phyloP scores from a whole-genome alignment of 1,284 basidiomycete species.

The Coniferiporia sulphurascens region DNA sequence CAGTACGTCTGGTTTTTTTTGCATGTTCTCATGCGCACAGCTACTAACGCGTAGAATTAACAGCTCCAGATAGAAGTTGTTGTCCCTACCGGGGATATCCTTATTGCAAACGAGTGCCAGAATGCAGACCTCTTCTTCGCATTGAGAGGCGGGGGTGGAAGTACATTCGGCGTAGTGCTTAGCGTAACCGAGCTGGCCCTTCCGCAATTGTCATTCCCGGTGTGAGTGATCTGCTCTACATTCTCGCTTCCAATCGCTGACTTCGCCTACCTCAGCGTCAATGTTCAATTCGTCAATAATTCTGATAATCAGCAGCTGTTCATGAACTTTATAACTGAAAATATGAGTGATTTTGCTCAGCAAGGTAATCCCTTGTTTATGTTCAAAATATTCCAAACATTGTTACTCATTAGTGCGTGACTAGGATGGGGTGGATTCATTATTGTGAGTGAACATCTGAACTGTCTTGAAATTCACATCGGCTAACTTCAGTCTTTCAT shows the following conservation, averaged over 20 bases:
- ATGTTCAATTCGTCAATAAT: background rate
- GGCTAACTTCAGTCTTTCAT: background rate
- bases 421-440: slow-evolving; percentile 2
- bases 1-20: slow-evolving; percentile 25
- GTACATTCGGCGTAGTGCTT: slow-evolving; percentile 30
- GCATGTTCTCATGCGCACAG: slow-evolving; percentile 20
- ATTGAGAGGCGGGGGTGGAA: slow-evolving; percentile 36
- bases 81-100: slow-evolving; percentile 35
- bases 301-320: background rate
- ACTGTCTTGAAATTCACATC: background rate
- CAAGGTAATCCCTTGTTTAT: background rate
- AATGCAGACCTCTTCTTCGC: slow-evolving; percentile 41
- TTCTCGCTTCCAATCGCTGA: background rate
- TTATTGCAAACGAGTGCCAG: slow-evolving; percentile 36
- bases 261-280: background rate
- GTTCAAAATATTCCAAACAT: background rate
- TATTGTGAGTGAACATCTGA: background rate
- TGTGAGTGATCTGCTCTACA: background rate
- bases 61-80: slow-evolving; percentile 39
- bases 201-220: background rate
- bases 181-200: slow-evolving; percentile 25
- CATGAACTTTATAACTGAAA: background rate
- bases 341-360: background rate
- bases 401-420: background rate
- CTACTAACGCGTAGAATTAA: background rate